These are phyloP conservation scores for Hemileccinum rubropunctum DNA, from an alignment of 768 basidiomycete genomes.

Conservation along the genomic window DNA sequence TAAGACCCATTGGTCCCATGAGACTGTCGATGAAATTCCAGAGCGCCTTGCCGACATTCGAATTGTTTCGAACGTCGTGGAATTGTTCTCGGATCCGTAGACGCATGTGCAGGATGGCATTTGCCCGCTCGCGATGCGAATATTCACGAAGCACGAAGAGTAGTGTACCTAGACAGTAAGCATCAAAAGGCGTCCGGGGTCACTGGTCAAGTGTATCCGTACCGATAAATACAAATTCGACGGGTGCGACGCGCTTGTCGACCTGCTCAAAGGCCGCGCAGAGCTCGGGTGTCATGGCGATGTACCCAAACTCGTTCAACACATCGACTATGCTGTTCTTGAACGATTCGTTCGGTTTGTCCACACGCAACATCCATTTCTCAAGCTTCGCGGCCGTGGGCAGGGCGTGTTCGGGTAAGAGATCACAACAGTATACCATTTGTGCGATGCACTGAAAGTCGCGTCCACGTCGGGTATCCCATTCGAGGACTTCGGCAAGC, in stretches of 20 bases:
- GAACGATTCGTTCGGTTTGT: slow-evolving; percentile 46
- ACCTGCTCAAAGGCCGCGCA: slow-evolving; percentile 52
- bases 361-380: slow-evolving; percentile 36
- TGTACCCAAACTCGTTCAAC: slow-evolving; percentile 51
- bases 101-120: slow-evolving; percentile 58
- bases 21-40: slow-evolving; percentile 55
- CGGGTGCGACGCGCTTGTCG: slow-evolving; percentile 62
- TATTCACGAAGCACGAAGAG: slow-evolving; percentile 51
- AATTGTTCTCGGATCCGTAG: slow-evolving; percentile 50
- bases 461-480: slow-evolving; percentile 68
- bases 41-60: slow-evolving; percentile 48
- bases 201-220: slow-evolving; percentile 10
- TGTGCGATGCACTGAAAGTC: slow-evolving; percentile 75
- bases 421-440: slow-evolving; percentile 65
- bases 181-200: not conserved
- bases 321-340: slow-evolving; percentile 51
- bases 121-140: slow-evolving; percentile 46
- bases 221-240: slow-evolving; percentile 84
- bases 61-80: slow-evolving; percentile 66
- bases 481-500: slow-evolving; percentile 52
- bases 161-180: slow-evolving; percentile 52
- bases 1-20: slow-evolving; percentile 31
- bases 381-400: slow-evolving; percentile 59
- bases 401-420: slow-evolving; percentile 42
- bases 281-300: slow-evolving; percentile 42